Evolutionary conservation across 352 stramenopile species (phyloP).

Genomic region (Globisporangium nodosum): DNA sequence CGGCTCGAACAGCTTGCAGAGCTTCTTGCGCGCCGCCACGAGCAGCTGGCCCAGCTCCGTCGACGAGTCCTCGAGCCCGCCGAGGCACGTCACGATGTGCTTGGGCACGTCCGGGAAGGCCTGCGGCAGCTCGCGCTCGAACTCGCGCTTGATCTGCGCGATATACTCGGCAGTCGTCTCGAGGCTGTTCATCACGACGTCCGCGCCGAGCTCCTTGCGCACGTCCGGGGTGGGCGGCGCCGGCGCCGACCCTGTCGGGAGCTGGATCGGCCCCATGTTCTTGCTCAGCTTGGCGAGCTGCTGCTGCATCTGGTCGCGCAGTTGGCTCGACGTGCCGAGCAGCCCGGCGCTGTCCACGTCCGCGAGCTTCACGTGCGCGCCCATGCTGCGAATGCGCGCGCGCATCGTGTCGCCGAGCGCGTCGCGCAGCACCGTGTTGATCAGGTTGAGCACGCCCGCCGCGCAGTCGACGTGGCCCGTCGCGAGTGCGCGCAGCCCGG

Average conservation of each 20-base stretch:
- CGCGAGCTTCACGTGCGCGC: conserved; percentile 53
- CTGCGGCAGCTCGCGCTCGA: conserved; percentile 61
- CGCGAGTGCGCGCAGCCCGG: conserved; percentile 66
- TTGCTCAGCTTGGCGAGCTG: conserved; percentile 86
- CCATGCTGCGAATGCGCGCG: conserved; percentile 69
- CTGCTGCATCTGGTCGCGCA: conserved; percentile 85
- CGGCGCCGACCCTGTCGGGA: conserved; percentile 7
- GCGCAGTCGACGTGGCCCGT: conserved; percentile 81
- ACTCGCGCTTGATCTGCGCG: conserved; percentile 68
- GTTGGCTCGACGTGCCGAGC: conserved; percentile 48
- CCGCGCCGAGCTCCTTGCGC: conserved; percentile 54
- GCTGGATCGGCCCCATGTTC: conserved; percentile 51
- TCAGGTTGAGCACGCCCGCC: conserved; percentile 80
- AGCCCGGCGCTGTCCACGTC: conserved; percentile 49
- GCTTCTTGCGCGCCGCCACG: conserved; percentile 60
- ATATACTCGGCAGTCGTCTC: conserved; percentile 75
- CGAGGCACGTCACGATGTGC: conserved; percentile 70
- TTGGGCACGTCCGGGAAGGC: conserved; percentile 70
- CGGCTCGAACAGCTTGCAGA: conserved; percentile 69
- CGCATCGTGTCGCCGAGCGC: conserved; percentile 77
- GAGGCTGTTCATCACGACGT: conserved; percentile 83
- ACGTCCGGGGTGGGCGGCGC: conserved; percentile 21
- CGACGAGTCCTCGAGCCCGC: conserved; percentile 65
- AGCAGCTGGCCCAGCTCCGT: conserved; percentile 67
- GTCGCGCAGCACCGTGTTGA: conserved; percentile 79